Base-by-base conservation (phyloP, 768 basidiomycete genomes). In the Suillus occidentalis region DNA sequence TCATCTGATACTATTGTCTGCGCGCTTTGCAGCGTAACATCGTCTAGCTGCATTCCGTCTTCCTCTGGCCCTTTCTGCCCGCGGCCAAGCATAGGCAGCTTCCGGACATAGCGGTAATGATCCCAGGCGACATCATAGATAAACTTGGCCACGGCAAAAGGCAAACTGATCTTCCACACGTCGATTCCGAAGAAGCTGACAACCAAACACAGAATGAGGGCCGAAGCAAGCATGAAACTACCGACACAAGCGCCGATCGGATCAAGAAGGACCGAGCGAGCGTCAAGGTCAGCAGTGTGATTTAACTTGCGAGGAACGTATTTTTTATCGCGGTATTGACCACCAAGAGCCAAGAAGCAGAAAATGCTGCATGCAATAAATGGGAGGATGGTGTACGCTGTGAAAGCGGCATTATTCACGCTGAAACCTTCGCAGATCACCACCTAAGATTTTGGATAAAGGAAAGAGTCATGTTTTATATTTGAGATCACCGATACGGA, bases 381-480 rank as follows among this genome's bases (percentile, higher is more conserved):
- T 0, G 95, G 94, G 14, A 96, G 79, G 58, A 92, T 89, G 18
- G 90, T 86, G 77, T 94, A 94, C 0, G 89, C 91, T 0, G 91
- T 92, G 76, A 91, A 95, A 0, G 87, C 85, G 10, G 85, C 84
- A 67, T 92, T 92, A 58, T 90, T 89, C 55, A 97, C 82, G 5
- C 80, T 72, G 73, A 97, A 95, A 0, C 94, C 93, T 61, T 93
- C 94, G 59, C 93, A 91, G 28, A 97, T 87, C 56, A 99, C 91
- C 25, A 97, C 71, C 76, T 76, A 61, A 39, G 4, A 18, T 37
- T 6, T 78, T 63, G 16, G 49, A 40, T 60, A 10, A 22, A 52
- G 4, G 14, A 6, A 58, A 31, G 31, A 31, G 31, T 31, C 31
- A 31, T 31, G 31, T 31, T 31, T 18, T 56, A 40, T 4, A 20